These are phyloP conservation scores for Thraustotheca clavata DNA, from an alignment of 352 stramenopile species.

Conservation along the genomic window DNA sequence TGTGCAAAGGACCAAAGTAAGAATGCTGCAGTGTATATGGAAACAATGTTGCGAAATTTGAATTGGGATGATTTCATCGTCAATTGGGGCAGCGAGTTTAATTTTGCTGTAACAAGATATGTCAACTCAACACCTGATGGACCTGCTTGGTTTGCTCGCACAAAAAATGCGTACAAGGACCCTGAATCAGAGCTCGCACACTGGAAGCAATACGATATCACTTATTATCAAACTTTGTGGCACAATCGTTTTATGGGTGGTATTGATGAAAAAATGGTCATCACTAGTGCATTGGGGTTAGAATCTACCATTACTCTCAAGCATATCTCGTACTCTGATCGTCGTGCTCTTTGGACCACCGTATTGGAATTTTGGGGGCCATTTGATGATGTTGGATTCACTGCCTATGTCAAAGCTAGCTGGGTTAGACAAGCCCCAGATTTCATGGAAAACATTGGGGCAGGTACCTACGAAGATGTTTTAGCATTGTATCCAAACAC, in stretches of 20 bases:
- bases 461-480: too few species aligned
- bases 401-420: too few species aligned
- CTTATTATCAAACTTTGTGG: slow-evolving; percentile 1
- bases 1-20: background rate
- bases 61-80: background rate
- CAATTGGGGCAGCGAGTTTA: background rate
- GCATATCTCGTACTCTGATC: background rate
- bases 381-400: too few species aligned
- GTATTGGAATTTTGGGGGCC: background rate
- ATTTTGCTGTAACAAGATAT: background rate
- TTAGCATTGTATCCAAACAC: background rate
- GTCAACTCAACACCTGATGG: background rate
- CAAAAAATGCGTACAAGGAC: too few species aligned
- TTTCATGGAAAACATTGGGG: too few species aligned
- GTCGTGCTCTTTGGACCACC: background rate
- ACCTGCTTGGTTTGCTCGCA: background rate
- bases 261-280: slow-evolving; percentile 1
- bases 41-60: slow-evolving; percentile 5
- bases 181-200: too few species aligned
- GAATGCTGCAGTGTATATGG: slow-evolving; percentile 2
- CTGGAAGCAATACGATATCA: background rate
- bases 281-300: background rate
- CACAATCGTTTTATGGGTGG: background rate
- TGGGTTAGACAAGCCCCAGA: too few species aligned
- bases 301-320: background rate